Evolutionary conservation across 2,329 filamentous ascomycete species (phyloP).

Genomic region (Sporothrix inflata): DNA sequence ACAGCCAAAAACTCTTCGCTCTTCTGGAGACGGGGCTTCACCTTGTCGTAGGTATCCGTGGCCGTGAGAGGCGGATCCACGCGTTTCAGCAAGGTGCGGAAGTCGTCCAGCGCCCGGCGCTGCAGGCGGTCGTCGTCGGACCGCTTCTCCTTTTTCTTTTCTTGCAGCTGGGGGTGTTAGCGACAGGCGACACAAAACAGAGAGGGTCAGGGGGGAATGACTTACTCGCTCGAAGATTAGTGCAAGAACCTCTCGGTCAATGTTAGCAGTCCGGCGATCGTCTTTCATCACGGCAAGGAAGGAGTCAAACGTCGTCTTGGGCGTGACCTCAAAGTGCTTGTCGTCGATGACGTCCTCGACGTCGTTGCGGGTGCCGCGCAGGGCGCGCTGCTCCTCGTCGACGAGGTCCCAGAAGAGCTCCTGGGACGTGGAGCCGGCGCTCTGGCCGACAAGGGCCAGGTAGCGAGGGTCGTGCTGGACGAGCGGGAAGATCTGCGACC

Average conservation of each 20-base stretch:
- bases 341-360: slow-evolving; percentile 89
- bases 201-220: not conserved
- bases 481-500: slow-evolving; percentile 76
- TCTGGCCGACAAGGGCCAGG: slow-evolving; percentile 77
- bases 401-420: slow-evolving; percentile 96
- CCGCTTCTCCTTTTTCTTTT: slow-evolving; percentile 84
- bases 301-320: slow-evolving; percentile 84
- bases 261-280: slow-evolving; percentile 85
- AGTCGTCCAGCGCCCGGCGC: slow-evolving; percentile 78
- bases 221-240: slow-evolving; percentile 81
- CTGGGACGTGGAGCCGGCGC: slow-evolving; percentile 75
- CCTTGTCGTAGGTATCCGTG: slow-evolving; percentile 85
- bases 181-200: not conserved
- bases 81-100: slow-evolving; percentile 86
- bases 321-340: slow-evolving; percentile 86
- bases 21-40: slow-evolving; percentile 77
- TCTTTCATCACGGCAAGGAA: slow-evolving; percentile 80
- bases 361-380: slow-evolving; percentile 79
- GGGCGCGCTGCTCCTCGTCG: slow-evolving; percentile 88
- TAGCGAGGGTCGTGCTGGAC: slow-evolving; percentile 84
- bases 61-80: slow-evolving; percentile 79
- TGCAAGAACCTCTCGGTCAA: slow-evolving; percentile 76
- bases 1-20: slow-evolving; percentile 84
- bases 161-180: slow-evolving; percentile 63
- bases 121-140: slow-evolving; percentile 86